Base-by-base conservation (phyloP, 805 yeast species). In the Ogataea philodendri region DNA sequence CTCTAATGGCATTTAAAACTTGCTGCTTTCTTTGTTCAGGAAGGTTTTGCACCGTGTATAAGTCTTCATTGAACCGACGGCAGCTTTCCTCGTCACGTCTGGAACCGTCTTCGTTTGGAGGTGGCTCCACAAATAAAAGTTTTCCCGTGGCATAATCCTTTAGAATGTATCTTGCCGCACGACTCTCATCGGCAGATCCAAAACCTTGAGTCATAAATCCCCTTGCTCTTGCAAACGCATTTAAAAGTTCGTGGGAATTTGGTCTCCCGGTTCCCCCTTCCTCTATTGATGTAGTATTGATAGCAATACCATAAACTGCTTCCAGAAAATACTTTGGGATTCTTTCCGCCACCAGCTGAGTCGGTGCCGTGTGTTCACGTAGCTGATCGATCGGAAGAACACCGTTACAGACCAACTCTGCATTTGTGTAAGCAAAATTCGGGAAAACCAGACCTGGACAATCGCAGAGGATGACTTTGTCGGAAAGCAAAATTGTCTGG, bases 381-480 rank as follows among this genome's bases (percentile, higher is more conserved):
- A 93, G 70, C 63, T 93, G 98, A 65, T 93, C 98, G 51, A 93
- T 93, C 14, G 99, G 99, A 39, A 93, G 71, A n/a, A 93, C 96
- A 72, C 99, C 99, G 55, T 88, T 86, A 67, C 97, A 88, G 1
- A 93, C 98, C 54, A 93, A 73, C 53, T 93, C 99, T 51, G 95
- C 97, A 55, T 88, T 89, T 15, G 96, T 85, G 58, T 84, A 85
- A 5, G 97, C 97, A 59, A 93, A 93, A 55, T 90, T 93, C 15
- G 99, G 98, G 69, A 93, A 93, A 11, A 93, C 99, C 44, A 93
- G 71, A 74, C 99, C 99, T 2, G 99, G 99, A 70, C 99, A 93
- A 71, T 93, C 99, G 65, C 97, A 93, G 35, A 93, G 69, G 48
- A 88, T 72, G 2, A 93, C 93, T 22, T 82, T 72, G 34, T 83